Percentiles rank a stretch among this genome's conserved stretches.
phyloP scores from a whole-genome alignment of 768 basidiomycete genomes.

The Termitomyces sp. region DNA sequence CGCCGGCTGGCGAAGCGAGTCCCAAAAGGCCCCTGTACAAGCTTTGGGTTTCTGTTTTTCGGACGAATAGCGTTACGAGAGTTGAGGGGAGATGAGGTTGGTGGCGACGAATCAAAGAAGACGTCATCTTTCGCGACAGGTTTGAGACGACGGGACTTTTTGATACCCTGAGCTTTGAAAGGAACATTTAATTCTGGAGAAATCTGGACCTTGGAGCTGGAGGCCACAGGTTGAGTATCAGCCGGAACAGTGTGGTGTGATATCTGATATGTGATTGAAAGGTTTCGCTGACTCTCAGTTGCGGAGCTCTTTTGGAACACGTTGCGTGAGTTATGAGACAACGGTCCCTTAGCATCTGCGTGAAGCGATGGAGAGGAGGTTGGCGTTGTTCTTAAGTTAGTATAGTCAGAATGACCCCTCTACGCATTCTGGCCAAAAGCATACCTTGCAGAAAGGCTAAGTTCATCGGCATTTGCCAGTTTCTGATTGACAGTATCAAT shows the following conservation, averaged over 20 bases:
- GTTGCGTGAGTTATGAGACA: not conserved
- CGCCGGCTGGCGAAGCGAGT: constrained; percentile 20
- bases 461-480: not conserved
- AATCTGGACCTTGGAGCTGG: constrained; percentile 14
- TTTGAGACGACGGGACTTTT: constrained; percentile 5
- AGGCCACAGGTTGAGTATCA: constrained; percentile 15
- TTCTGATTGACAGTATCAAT: not conserved
- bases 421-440: not conserved
- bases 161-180: not conserved
- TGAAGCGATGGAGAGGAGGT: not conserved
- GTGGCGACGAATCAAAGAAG: constrained; percentile 11
- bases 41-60: constrained; percentile 12
- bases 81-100: constrained; percentile 6
- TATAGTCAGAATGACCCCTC: not conserved
- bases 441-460: not conserved
- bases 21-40: constrained; percentile 29
- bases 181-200: not conserved
- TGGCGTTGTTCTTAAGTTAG: not conserved
- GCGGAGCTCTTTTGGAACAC: not conserved
- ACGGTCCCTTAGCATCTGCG: not conserved
- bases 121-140: constrained; percentile 11
- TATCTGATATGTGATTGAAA: not conserved
- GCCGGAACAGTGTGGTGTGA: not conserved
- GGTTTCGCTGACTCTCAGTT: not conserved
- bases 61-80: not conserved